Evolutionary conservation across 257 asterid genomes (phyloP).

Genomic region (Solanum pinnatisectum): DNA sequence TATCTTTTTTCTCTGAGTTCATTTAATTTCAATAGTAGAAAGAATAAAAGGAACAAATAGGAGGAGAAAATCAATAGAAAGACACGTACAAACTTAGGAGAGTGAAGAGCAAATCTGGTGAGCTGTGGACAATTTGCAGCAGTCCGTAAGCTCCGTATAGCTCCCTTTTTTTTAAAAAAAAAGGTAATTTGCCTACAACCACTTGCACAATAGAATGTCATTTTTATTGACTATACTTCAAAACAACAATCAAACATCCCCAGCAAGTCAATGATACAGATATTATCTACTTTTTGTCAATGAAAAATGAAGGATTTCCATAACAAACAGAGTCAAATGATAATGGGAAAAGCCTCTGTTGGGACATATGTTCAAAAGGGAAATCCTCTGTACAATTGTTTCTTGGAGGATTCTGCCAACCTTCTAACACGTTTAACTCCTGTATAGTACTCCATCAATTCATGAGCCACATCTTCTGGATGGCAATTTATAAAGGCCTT

Average conservation of each 20-base stretch:
- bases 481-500: constrained; percentile 49
- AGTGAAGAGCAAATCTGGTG: constrained; percentile 35
- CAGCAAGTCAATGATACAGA: background rate
- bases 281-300: background rate
- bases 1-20: no score
- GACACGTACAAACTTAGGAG: constrained; percentile 50
- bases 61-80: background rate
- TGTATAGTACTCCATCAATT: constrained; percentile 31
- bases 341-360: background rate
- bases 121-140: constrained; percentile 42
- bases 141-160: constrained; percentile 33
- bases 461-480: constrained; percentile 33
- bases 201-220: background rate
- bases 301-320: background rate
- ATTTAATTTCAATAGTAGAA: no score
- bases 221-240: background rate
- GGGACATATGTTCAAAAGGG: constrained; percentile 39
- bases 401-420: constrained; percentile 71
- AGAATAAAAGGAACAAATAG: background rate
- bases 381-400: constrained; percentile 34
- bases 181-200: background rate
- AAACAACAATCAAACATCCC: background rate
- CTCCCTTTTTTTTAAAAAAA: background rate
- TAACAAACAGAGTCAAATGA: background rate
- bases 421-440: constrained; percentile 48